Evolutionary conservation across 371 early-diverging fungal species (phyloP).

Genomic region (Mucor ambiguus): DNA sequence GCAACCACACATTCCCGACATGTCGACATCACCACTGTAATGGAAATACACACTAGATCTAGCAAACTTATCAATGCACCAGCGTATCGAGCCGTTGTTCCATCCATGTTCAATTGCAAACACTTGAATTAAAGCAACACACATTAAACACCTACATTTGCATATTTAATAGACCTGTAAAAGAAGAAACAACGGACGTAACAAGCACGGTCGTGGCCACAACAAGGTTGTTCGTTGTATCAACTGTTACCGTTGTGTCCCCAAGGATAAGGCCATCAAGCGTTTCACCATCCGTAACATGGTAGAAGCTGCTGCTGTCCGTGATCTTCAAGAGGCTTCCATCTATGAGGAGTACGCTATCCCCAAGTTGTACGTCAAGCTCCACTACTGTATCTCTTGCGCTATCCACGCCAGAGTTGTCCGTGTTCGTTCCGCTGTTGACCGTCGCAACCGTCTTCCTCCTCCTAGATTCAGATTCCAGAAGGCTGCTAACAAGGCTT

Average conservation of each 20-base stretch:
- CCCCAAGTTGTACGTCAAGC: conserved; percentile 98
- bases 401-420: conserved; percentile 98
- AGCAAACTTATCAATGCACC: not conserved
- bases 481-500: conserved; percentile 42
- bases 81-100: not conserved
- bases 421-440: conserved; percentile 91
- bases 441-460: conserved; percentile 93
- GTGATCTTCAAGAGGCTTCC: conserved; percentile 96
- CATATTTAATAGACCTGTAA: conserved; percentile 75
- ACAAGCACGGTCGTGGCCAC: conserved; percentile 99
- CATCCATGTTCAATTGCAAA: not conserved
- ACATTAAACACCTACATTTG: not conserved
- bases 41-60: not conserved
- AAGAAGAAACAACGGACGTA: conserved; percentile 99
- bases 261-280: conserved; percentile 99
- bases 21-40: not conserved
- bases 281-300: conserved; percentile 97
- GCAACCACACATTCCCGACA: not conserved
- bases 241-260: conserved; percentile 97
- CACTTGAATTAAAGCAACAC: not conserved
- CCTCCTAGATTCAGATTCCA: conserved; percentile 89
- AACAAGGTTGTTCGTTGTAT: conserved; percentile 96
- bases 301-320: conserved; percentile 97
- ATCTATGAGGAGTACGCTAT: conserved; percentile 95
- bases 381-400: conserved; percentile 98